Conservation (phyloP, 768 basidiomycete genomes). For the Lanmaoa pseudosensibilis region DNA sequence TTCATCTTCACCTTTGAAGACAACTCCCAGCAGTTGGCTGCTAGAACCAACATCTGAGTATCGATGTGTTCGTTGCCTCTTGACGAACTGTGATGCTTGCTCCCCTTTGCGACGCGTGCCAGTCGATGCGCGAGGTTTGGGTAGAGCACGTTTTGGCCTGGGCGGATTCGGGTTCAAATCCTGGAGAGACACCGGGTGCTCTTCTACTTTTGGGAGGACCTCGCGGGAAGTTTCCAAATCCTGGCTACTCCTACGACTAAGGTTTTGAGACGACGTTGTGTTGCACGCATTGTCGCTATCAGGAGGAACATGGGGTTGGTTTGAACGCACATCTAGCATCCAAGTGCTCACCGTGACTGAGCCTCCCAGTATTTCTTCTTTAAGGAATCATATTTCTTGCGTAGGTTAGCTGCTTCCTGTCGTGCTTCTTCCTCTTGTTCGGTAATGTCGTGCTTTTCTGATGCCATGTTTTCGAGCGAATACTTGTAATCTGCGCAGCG, state of each 20-base stretch:
- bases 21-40: neutral
- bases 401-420: constrained; percentile 41
- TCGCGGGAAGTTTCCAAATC: constrained; percentile 11
- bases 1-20: constrained; percentile 17
- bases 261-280: neutral
- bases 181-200: constrained; percentile 16
- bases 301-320: neutral
- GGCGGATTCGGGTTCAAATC: constrained; percentile 1
- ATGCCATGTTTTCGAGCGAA: constrained; percentile 33
- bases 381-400: constrained; percentile 33
- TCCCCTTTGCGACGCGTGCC: constrained; percentile 5
- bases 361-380: constrained; percentile 27
- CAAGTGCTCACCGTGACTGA: constrained; percentile 14
- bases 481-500: constrained; percentile 44
- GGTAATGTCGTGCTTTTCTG: constrained; percentile 30
- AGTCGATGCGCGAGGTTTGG: constrained; percentile 20
- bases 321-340: neutral
- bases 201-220: constrained; percentile 25
- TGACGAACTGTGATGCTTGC: constrained; percentile 5
- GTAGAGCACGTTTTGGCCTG: constrained; percentile 32
- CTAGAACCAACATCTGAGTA: constrained; percentile 17
- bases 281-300: constrained; percentile 8
- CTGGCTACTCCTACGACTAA: constrained; percentile 10
- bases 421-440: constrained; percentile 36
- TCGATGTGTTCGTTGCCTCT: constrained; percentile 28